phyloP scores from a whole-genome alignment of 2,329 filamentous ascomycete genomes.

The Stagonosporopsis rhizophila region DNA sequence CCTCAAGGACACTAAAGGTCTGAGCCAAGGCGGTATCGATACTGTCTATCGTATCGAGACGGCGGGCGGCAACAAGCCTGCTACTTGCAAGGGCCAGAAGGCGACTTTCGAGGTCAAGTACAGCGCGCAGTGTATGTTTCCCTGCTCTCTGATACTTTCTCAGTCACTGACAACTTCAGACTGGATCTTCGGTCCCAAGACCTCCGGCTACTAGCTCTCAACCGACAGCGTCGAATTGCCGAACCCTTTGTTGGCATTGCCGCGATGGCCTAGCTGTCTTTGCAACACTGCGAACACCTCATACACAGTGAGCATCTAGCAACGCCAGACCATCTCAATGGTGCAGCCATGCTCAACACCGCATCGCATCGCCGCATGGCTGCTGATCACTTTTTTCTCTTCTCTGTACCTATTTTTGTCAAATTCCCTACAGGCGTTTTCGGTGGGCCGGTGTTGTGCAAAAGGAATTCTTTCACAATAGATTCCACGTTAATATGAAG shows the following conservation, averaged over 20 bases:
- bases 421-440: slow-evolving; percentile 9
- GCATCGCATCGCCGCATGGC: not conserved
- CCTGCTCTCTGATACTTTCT: too few species aligned
- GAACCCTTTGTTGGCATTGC: not conserved
- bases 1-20: slow-evolving; percentile 50
- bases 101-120: slow-evolving; percentile 52
- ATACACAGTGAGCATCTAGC: not conserved
- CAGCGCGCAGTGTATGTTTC: slow-evolving; percentile 46
- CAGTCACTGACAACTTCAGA: not conserved
- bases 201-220: not conserved
- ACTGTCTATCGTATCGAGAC: slow-evolving; percentile 59
- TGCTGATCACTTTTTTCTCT: not conserved
- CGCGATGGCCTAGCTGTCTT: not conserved
- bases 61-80: slow-evolving; percentile 53
- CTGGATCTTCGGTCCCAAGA: slow-evolving; percentile 22
- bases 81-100: slow-evolving; percentile 48
- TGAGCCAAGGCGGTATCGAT: slow-evolving; percentile 50
- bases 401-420: slow-evolving; percentile 16
- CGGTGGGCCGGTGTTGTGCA: not conserved
- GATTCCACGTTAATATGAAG: not conserved
- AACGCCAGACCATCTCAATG: too few species aligned
- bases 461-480: not conserved
- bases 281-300: not conserved
- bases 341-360: not conserved
- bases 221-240: not conserved